Conservation (phyloP, 306 rosid species). For the Prunus padus region DNA sequence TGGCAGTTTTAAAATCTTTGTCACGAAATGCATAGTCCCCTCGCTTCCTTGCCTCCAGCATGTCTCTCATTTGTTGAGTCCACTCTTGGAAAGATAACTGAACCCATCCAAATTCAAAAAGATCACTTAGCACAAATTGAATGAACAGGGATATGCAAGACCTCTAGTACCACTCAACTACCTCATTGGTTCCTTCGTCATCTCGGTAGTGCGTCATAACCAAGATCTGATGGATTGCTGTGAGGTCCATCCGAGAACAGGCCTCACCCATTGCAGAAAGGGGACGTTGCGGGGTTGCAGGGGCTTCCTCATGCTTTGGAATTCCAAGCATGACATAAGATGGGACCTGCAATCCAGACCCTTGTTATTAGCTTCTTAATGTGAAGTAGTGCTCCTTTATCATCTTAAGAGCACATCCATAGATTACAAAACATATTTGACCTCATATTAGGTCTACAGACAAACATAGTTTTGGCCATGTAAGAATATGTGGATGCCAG, state of each 20-base stretch:
- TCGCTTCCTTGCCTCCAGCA: slow-evolving; percentile 93
- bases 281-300: slow-evolving; percentile 86
- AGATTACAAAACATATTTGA: background rate
- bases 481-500: slow-evolving; percentile 1
- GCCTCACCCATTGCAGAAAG: slow-evolving; percentile 99
- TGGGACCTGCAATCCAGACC: slow-evolving; percentile 58
- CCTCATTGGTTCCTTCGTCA: slow-evolving; percentile 98
- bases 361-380: slow-evolving; percentile 11
- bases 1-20: slow-evolving; percentile 80
- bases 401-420: slow-evolving; percentile 11
- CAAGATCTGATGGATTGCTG: slow-evolving; percentile 97
- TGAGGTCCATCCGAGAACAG: slow-evolving; percentile 96
- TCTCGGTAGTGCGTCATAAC: slow-evolving; percentile 84
- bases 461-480: background rate
- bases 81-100: slow-evolving; percentile 99
- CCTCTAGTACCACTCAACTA: slow-evolving; percentile 24
- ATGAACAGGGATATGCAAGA: slow-evolving; percentile 19
- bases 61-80: slow-evolving; percentile 98
- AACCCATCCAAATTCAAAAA: slow-evolving; percentile 36
- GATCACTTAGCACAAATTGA: slow-evolving; percentile 22
- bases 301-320: slow-evolving; percentile 79
- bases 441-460: background rate
- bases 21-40: slow-evolving; percentile 94
- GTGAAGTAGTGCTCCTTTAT: slow-evolving; percentile 7
- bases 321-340: slow-evolving; percentile 88